Percentiles rank a stretch among this genome's conserved stretches.
Conservation (phyloP, 257 asterid species). For the Solanum neorickii region DNA sequence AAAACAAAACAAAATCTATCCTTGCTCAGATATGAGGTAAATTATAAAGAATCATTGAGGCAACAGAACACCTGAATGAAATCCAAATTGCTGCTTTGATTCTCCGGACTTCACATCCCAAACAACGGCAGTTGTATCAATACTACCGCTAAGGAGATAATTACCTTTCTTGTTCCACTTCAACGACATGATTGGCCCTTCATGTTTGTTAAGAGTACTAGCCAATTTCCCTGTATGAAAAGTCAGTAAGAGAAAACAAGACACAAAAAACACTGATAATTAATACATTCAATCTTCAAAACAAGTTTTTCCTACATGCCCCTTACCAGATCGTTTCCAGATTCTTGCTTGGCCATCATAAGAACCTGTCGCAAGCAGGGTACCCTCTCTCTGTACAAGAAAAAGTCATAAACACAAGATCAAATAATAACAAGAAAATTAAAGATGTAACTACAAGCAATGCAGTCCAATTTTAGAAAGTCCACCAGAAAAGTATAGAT, state of each 20-base stretch:
- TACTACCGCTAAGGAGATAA: constrained; percentile 88
- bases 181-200: constrained; percentile 86
- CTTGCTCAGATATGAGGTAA: neutral
- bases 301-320: neutral
- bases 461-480: neutral
- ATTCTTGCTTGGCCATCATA: constrained; percentile 97
- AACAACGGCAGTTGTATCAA: constrained; percentile 85
- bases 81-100: constrained; percentile 72
- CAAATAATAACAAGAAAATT: neutral
- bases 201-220: constrained; percentile 71
- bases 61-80: constrained; percentile 54
- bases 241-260: neutral
- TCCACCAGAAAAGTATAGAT: neutral
- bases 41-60: neutral
- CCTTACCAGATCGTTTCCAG: constrained; percentile 83
- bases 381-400: constrained; percentile 61
- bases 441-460: neutral
- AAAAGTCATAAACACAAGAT: neutral
- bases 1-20: neutral
- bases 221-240: constrained; percentile 68
- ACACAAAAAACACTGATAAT: neutral
- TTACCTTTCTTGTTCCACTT: constrained; percentile 99
- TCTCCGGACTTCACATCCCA: constrained; percentile 90
- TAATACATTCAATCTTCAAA: neutral
- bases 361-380: constrained; percentile 93